A percentile compares a stretch with the other conserved stretches of the same genome.
phyloP scores from a whole-genome alignment of 371 early-diverging fungal species.

The Apophysomyces sp. region DNA sequence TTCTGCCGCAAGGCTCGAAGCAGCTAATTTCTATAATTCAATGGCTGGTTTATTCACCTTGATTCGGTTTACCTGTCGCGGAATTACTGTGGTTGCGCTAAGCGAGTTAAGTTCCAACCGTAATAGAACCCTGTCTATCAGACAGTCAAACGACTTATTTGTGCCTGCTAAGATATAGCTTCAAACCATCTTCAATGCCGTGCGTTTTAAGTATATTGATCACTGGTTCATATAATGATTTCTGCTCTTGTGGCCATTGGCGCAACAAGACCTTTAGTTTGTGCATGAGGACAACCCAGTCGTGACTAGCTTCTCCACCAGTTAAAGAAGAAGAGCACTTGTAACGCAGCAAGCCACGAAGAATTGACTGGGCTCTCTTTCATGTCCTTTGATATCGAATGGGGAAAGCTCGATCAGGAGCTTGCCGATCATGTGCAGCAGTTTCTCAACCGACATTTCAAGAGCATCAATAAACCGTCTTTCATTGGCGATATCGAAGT shows the following conservation, averaged over 20 bases:
- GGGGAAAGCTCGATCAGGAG: constrained; percentile 79
- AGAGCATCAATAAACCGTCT: constrained; percentile 66
- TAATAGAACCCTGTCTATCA: not conserved
- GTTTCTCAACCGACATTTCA: constrained; percentile 82
- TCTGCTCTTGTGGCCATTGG: not conserved
- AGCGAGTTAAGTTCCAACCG: not conserved
- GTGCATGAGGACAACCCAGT: not conserved
- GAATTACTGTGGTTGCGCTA: not conserved
- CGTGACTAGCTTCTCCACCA: not conserved
- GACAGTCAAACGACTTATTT: constrained; percentile 3
- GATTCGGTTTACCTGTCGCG: not conserved
- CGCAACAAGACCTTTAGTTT: not conserved
- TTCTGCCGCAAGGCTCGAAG: not conserved
- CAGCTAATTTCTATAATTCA: not conserved
- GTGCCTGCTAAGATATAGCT: not conserved
- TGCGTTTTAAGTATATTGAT: not conserved
- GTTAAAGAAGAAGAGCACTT: not conserved
- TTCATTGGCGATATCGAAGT: constrained; percentile 87
- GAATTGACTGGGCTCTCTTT: not conserved
- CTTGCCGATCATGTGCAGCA: constrained; percentile 72
- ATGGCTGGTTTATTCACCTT: not conserved
- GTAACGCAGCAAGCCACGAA: not conserved
- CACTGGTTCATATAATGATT: not conserved
- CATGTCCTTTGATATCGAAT: constrained; percentile 89
- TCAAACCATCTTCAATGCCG: not conserved